phyloP scores from a whole-genome alignment of 2,329 filamentous ascomycete genomes.

The Canariomyces notabilis region DNA sequence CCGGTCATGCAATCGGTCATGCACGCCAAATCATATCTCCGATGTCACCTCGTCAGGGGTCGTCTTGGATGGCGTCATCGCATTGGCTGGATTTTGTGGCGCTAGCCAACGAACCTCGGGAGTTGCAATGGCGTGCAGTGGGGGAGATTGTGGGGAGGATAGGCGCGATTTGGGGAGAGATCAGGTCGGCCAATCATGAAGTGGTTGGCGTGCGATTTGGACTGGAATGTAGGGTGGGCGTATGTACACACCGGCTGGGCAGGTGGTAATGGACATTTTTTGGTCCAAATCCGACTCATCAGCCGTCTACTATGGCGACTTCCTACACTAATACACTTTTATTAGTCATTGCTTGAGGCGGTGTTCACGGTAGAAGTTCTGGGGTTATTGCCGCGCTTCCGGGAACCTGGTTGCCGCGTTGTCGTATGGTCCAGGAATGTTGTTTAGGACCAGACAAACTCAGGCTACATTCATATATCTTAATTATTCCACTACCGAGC shows the following conservation, averaged over 20 bases:
- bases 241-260: slow-evolving; percentile 11
- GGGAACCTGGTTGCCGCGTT: slow-evolving; percentile 6
- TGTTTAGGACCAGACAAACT: no score
- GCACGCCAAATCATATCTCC: slow-evolving; percentile 12
- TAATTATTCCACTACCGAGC: no score
- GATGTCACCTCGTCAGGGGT: slow-evolving; percentile 13
- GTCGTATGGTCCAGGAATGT: no score
- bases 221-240: not conserved
- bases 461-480: no score
- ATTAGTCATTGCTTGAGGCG: no score
- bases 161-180: slow-evolving; percentile 12
- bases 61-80: slow-evolving; percentile 18
- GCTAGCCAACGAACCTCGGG: slow-evolving; percentile 11
- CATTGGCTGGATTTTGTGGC: slow-evolving; percentile 9
- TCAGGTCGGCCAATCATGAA: not conserved
- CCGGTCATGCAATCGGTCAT: slow-evolving; percentile 7
- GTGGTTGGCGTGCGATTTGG: not conserved
- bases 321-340: no score
- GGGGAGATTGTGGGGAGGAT: slow-evolving; percentile 9
- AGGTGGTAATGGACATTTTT: slow-evolving; percentile 16
- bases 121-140: not conserved
- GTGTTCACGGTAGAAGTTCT: no score
- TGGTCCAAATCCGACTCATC: not conserved
- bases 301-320: no score
- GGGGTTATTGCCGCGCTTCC: no score